These are phyloP conservation scores for Brettanomyces custersianus DNA, from an alignment of 805 yeast genomes.

Conservation along the genomic window DNA sequence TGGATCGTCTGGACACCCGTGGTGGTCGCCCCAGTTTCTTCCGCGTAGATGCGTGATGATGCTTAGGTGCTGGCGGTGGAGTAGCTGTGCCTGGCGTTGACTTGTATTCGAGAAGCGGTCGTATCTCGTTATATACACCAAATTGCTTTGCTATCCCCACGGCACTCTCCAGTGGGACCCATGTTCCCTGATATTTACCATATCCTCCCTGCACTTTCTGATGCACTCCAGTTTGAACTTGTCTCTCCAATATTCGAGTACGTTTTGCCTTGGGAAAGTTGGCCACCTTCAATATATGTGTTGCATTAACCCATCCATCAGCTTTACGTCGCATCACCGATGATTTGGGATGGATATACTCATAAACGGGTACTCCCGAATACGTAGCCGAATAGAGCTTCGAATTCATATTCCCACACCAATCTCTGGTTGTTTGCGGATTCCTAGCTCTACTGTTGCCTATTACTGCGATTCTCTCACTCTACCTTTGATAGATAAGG, in stretches of 20 bases:
- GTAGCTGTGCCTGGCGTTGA: slow-evolving; percentile 39
- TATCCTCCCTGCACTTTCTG: slow-evolving; percentile 97
- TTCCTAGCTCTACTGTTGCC: too few relatives aligned
- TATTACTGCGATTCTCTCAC: too few relatives aligned
- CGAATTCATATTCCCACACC: too few relatives aligned
- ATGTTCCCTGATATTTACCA: slow-evolving; percentile 94
- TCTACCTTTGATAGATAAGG: too few relatives aligned
- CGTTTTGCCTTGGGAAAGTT: slow-evolving; percentile 91
- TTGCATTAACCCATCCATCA: slow-evolving; percentile 88
- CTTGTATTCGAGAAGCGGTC: slow-evolving; percentile 57
- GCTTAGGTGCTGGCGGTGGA: slow-evolving; percentile 57
- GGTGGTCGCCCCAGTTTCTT: neutral
- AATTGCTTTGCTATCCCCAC: slow-evolving; percentile 54
- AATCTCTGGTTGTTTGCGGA: too few relatives aligned
- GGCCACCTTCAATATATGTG: slow-evolving; percentile 89
- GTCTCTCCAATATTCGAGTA: slow-evolving; percentile 84
- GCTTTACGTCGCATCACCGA: slow-evolving; percentile 71
- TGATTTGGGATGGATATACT: slow-evolving; percentile 55
- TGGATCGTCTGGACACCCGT: neutral
- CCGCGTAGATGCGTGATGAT: slow-evolving; percentile 60
- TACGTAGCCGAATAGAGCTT: slow-evolving; percentile 75
- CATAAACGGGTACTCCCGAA: slow-evolving; percentile 78
- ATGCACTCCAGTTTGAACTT: slow-evolving; percentile 83
- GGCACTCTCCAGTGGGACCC: slow-evolving; percentile 85
- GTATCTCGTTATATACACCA: slow-evolving; percentile 51